Conservation (phyloP, 148 eudicot genomes). For the Heliosperma pusillum region DNA sequence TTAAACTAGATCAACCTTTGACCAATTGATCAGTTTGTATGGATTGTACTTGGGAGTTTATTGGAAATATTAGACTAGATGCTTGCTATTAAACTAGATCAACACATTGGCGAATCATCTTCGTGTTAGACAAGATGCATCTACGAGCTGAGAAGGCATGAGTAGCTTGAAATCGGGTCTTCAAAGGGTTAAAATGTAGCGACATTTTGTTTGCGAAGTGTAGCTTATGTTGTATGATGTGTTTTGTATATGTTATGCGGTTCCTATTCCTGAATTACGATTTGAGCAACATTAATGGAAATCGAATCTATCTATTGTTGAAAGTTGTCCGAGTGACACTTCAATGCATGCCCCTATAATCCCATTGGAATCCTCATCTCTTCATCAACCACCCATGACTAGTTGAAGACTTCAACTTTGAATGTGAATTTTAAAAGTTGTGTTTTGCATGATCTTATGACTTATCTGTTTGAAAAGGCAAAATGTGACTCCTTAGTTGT, state of each 20-base stretch:
- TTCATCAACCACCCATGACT: neutral
- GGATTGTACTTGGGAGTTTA: neutral
- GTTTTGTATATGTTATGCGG: neutral
- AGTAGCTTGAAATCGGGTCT: neutral
- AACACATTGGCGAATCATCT: too few species aligned
- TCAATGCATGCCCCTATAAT: neutral
- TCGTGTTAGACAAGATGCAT: neutral
- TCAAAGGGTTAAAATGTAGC: neutral
- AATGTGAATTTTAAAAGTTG: neutral
- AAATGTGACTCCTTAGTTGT: neutral
- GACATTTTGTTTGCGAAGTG: neutral
- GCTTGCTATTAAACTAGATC: neutral
- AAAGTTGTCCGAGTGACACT: neutral
- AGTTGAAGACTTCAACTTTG: neutral
- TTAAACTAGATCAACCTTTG: neutral
- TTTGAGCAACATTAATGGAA: neutral
- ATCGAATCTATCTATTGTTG: too few species aligned
- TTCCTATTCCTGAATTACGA: neutral
- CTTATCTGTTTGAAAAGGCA: neutral
- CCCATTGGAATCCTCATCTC: neutral
- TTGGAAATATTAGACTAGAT: neutral
- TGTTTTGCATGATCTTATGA: neutral
- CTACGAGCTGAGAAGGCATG: neutral
- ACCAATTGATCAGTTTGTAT: neutral
- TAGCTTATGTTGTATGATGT: neutral